A percentile compares a stretch with the other conserved stretches of the same genome.
These are phyloP conservation scores for Eudorina sp. DNA, from an alignment of 139 green algal species.

Conservation along the genomic window DNA sequence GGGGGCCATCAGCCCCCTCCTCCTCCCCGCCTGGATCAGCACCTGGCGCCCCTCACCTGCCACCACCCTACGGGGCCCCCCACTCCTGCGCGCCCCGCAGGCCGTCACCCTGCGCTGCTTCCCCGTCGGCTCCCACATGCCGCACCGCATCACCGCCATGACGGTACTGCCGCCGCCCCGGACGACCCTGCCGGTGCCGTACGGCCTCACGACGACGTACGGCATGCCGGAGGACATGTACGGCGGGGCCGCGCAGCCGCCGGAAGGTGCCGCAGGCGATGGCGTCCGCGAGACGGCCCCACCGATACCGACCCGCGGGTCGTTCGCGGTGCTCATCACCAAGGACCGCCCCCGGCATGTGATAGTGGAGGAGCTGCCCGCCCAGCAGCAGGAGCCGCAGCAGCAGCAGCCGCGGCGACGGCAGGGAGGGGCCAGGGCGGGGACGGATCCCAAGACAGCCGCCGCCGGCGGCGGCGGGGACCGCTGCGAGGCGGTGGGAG, in stretches of 20 bases:
- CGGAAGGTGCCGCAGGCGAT: too few species aligned
- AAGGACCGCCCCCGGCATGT: conserved; percentile 15
- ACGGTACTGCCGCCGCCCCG: conserved; percentile 27
- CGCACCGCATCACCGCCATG: neutral
- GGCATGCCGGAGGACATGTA: too few species aligned
- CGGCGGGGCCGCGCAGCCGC: too few species aligned
- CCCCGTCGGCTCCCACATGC: neutral
- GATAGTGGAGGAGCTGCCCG: conserved; percentile 11
- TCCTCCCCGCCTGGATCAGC: too few species aligned
- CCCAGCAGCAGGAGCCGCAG: neutral
- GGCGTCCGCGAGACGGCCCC: neutral
- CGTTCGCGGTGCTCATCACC: conserved; percentile 23
- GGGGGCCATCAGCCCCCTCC: too few species aligned
- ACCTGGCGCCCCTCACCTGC: too few species aligned
- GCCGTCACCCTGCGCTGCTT: neutral
- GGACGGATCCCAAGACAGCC: too few species aligned
- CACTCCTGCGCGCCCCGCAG: neutral
- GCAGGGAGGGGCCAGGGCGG: neutral
- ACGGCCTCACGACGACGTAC: neutral
- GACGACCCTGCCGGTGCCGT: neutral
- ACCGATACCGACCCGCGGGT: neutral
- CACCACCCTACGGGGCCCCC: too few species aligned
- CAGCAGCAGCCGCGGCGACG: neutral
- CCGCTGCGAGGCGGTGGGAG: too few species aligned
- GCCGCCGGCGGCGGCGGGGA: too few species aligned